These are phyloP conservation scores for Aspergillus sparsus DNA, from an alignment of 495 filamentous ascomycete species.

Conservation along the genomic window DNA sequence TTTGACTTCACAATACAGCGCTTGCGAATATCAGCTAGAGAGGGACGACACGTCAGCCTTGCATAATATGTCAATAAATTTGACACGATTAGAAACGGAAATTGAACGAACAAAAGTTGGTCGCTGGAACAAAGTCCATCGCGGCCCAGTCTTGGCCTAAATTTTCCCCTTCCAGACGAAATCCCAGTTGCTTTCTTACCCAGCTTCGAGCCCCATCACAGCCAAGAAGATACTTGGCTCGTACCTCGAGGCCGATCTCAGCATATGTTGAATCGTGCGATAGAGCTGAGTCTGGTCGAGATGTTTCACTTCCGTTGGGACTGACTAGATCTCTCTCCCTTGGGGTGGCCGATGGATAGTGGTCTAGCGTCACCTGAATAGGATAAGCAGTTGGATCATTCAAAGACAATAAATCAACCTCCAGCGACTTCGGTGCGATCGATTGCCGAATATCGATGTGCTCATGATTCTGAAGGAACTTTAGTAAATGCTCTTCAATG, in stretches of 20 bases:
- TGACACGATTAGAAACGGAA: neutral
- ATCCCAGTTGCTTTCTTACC: constrained; percentile 23
- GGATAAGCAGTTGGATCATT: constrained; percentile 15
- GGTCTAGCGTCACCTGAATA: constrained; percentile 14
- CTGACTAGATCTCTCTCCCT: neutral
- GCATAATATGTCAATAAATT: neutral
- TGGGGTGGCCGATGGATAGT: neutral
- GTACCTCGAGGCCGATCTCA: constrained; percentile 10
- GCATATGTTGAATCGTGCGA: neutral
- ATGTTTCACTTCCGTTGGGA: neutral
- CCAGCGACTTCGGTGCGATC: constrained; percentile 8
- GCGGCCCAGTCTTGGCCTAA: constrained; percentile 26
- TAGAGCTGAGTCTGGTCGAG: neutral
- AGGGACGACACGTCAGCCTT: neutral
- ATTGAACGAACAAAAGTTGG: constrained; percentile 24
- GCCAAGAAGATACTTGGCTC: constrained; percentile 31
- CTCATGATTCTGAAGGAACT: neutral
- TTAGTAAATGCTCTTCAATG: constrained; percentile 12
- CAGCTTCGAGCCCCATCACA: constrained; percentile 32
- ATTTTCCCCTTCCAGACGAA: constrained; percentile 16
- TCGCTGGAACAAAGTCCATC: constrained; percentile 30
- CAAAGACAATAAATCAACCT: neutral
- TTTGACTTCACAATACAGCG: constrained; percentile 15
- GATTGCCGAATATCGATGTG: constrained; percentile 5
- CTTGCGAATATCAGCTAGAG: constrained; percentile 10